A percentile compares a stretch with the other conserved stretches of the same genome.
Evolutionary conservation across 108 stramenopile genomes (phyloP).

Genomic region (Skeletonema tropicum): DNA sequence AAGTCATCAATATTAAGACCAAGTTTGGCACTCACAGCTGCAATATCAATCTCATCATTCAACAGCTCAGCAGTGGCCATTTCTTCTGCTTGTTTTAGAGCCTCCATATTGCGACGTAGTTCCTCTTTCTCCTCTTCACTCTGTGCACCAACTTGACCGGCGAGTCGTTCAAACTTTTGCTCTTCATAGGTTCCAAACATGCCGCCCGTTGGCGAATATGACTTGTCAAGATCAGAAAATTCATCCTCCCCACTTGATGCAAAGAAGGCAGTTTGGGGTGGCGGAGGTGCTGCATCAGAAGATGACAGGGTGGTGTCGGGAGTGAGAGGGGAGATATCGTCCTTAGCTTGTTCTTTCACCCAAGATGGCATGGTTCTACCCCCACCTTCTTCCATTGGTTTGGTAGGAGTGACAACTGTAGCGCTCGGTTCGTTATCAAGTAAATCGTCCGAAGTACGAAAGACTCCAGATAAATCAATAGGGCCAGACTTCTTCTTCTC

Average conservation of each 20-base stretch:
- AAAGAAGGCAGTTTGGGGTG: conserved; percentile 66
- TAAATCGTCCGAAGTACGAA: conserved; percentile 12
- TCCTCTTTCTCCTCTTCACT: conserved; percentile 69
- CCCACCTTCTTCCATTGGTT: not conserved
- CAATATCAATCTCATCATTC: conserved; percentile 19
- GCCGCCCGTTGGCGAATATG: conserved; percentile 13
- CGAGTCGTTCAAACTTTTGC: conserved; percentile 62
- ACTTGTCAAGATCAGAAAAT: not conserved
- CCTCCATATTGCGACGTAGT: conserved; percentile 62
- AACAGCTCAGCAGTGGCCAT: conserved; percentile 16
- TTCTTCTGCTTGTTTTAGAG: conserved; percentile 36
- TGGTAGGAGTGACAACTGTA: not conserved
- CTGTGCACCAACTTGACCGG: conserved; percentile 53
- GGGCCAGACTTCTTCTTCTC: conserved; percentile 16
- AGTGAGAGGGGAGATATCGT: not conserved
- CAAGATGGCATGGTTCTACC: conserved; percentile 27
- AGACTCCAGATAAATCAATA: conserved; percentile 30
- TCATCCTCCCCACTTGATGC: conserved; percentile 5
- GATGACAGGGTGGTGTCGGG: not conserved
- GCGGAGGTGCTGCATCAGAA: conserved; percentile 3
- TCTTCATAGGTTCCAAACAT: conserved; percentile 76
- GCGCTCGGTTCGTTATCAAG: not conserved
- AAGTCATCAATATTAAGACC: conserved; percentile 20
- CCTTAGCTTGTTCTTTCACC: not conserved
- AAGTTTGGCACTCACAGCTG: conserved; percentile 24